Evolutionary conservation across 2,329 filamentous ascomycete genomes (phyloP), one percentile per base, ranked within the genome.

Genomic region (Dactylonectria macrodidyma): DNA sequence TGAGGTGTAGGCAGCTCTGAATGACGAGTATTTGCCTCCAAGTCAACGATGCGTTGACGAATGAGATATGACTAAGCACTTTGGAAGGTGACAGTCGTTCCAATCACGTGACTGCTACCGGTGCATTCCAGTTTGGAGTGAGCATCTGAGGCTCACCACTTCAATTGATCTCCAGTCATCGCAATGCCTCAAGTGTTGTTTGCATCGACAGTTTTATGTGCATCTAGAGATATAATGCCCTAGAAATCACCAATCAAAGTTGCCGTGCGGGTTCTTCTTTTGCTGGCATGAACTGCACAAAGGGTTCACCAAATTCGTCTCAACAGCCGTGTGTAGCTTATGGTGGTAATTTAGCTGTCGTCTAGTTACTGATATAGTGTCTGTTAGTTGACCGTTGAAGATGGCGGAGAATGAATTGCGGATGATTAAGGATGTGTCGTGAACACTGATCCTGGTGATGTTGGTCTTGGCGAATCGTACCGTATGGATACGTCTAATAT

Each of bases 1-100:
- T 52, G 38, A 34, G 56, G 54, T 51, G 58, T 14, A 76, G 74
- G 74, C 74, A 76, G 61, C 73, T 66, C 59, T 50, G 48, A 70
- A 63, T 76, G 73, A 76, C 73, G 74, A 68, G 36, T 67, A 65
- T 56, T 62, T 50, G 38, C n/a, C 55, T 62, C 47, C 69, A 71
- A 73, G 68, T 73, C 72, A 73, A 71, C 71, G 65, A 65, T 36
- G 48, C 65, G 67, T 70, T 75, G 72, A 75, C 68, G 69, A 67
- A 52, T 48, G 34, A 9, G 33, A 8, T 33, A 70, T 76, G 72
- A 76, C 74, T 76, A 76, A 76, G 73, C 73, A 41, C 11, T 6
- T n/a, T 44, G 41, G 41, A 24, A 44, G 12, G 11, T 11, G n/a
- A 44, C 14, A 8, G 16, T 12, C 26, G 33, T 54, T n/a, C 2